A percentile compares a stretch with the other conserved stretches of the same genome.
Conservation (phyloP, 495 filamentous ascomycete genomes). For the Chaetomium cochliodes region DNA sequence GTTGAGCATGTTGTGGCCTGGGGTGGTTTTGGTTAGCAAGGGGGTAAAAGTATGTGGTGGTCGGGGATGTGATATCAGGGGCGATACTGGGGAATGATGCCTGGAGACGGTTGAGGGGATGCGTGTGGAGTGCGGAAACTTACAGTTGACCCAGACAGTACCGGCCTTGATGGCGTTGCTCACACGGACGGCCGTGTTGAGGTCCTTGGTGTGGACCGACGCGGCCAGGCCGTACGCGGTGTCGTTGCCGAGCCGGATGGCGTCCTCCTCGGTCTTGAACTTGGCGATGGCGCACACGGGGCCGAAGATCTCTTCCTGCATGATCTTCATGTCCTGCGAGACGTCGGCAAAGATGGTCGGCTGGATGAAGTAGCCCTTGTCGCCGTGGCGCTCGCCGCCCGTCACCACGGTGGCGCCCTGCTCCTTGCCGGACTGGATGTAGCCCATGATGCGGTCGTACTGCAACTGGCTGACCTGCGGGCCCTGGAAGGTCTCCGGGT, state of each 20-base stretch:
- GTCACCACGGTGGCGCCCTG: constrained; percentile 80
- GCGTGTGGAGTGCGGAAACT: constrained; percentile 23
- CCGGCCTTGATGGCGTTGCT: constrained; percentile 79
- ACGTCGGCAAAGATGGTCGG: constrained; percentile 96
- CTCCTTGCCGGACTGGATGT: constrained; percentile 88
- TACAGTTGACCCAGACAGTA: constrained; percentile 96
- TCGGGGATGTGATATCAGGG: too few species aligned
- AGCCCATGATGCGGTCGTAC: constrained; percentile 97
- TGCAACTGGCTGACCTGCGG: constrained; percentile 94
- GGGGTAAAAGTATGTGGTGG: neutral
- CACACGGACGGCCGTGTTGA: constrained; percentile 91
- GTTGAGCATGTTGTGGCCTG: constrained; percentile 69
- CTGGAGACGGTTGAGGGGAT: neutral
- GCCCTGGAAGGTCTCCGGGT: constrained; percentile 87
- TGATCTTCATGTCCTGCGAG: constrained; percentile 90
- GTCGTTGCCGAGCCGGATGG: constrained; percentile 76
- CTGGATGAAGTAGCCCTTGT: constrained; percentile 95
- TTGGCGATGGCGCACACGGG: constrained; percentile 92
- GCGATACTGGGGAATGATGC: too few species aligned
- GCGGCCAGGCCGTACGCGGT: constrained; percentile 85
- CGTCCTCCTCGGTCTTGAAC: constrained; percentile 86
- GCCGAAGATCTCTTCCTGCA: constrained; percentile 98
- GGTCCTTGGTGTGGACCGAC: constrained; percentile 86
- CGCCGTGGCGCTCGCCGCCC: constrained; percentile 85
- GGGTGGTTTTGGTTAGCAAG: constrained; percentile 3